A percentile compares a stretch with the other conserved stretches of the same genome.
Conservation (phyloP, 805 yeast genomes). For the Ogataea paradorogensis region DNA sequence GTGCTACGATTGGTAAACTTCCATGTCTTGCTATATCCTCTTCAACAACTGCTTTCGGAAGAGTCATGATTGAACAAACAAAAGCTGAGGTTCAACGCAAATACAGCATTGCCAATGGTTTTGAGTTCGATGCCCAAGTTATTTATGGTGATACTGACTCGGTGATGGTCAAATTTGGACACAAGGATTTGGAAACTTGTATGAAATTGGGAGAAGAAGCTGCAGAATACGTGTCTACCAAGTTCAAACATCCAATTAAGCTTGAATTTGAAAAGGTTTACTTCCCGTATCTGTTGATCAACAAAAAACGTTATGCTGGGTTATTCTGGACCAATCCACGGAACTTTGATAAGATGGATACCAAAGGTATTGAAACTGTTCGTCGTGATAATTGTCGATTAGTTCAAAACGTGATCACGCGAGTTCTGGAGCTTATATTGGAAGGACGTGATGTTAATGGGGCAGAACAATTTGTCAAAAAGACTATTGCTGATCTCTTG, state of each 20-base stretch:
- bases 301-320: slow-evolving; percentile 97
- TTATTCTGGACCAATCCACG: slow-evolving; percentile 91
- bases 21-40: slow-evolving; percentile 97
- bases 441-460: slow-evolving; percentile 84
- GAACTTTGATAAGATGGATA: slow-evolving; percentile 95
- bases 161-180: slow-evolving; percentile 97
- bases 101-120: slow-evolving; percentile 81
- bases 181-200: slow-evolving; percentile 70
- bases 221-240: slow-evolving; percentile 78
- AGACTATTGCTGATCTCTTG: slow-evolving; percentile 81
- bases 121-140: slow-evolving; percentile 79
- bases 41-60: slow-evolving; percentile 92
- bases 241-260: slow-evolving; percentile 83
- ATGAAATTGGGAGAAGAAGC: slow-evolving; percentile 95
- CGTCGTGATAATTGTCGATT: slow-evolving; percentile 95
- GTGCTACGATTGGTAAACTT: slow-evolving; percentile 95
- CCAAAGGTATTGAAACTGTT: slow-evolving; percentile 97
- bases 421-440: slow-evolving; percentile 77
- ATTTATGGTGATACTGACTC: slow-evolving; percentile 99
- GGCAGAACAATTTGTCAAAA: slow-evolving; percentile 82
- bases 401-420: slow-evolving; percentile 92
- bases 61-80: slow-evolving; percentile 94
- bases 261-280: slow-evolving; percentile 96
- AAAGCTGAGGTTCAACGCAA: slow-evolving; percentile 79
- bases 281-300: slow-evolving; percentile 88